phyloP scores from a whole-genome alignment of 805 yeast species.

The Komagataella pseudopastoris region DNA sequence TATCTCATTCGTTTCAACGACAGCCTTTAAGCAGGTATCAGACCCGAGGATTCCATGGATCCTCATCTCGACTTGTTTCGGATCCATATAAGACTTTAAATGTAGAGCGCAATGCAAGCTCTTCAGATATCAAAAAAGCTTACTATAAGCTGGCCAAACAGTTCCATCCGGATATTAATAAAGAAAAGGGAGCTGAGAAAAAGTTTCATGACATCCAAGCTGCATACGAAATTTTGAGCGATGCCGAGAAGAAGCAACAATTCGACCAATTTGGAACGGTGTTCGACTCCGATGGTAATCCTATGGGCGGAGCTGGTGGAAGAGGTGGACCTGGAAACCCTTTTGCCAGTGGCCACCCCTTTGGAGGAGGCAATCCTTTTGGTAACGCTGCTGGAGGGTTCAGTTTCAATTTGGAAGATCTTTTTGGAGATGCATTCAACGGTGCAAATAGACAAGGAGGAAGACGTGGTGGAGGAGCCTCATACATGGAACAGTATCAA shows the following conservation, averaged over 20 bases:
- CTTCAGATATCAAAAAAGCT: constrained; percentile 86
- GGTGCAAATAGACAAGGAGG: constrained; percentile 25
- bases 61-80: constrained; percentile 11
- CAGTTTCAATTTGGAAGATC: constrained; percentile 43
- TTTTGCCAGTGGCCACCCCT: constrained; percentile 26
- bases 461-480: constrained; percentile 20
- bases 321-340: constrained; percentile 20
- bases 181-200: constrained; percentile 77
- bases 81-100: constrained; percentile 87
- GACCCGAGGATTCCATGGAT: neutral
- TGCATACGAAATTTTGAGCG: constrained; percentile 84
- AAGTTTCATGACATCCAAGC: constrained; percentile 88
- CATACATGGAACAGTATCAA: constrained; percentile 61
- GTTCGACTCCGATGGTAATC: constrained; percentile 49
- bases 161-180: constrained; percentile 94
- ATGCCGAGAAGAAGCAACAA: constrained; percentile 73
- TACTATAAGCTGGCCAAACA: constrained; percentile 88
- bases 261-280: constrained; percentile 91
- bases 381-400: constrained; percentile 11
- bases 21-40: neutral
- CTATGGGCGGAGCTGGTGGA: constrained; percentile 38
- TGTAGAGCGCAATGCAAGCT: constrained; percentile 53
- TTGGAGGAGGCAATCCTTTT: constrained; percentile 14
- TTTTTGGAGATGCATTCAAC: constrained; percentile 41
- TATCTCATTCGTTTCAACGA: neutral